These are phyloP conservation scores for Geosiphon pyriformis DNA, from an alignment of 192 early-diverging fungal species.

Conservation along the genomic window DNA sequence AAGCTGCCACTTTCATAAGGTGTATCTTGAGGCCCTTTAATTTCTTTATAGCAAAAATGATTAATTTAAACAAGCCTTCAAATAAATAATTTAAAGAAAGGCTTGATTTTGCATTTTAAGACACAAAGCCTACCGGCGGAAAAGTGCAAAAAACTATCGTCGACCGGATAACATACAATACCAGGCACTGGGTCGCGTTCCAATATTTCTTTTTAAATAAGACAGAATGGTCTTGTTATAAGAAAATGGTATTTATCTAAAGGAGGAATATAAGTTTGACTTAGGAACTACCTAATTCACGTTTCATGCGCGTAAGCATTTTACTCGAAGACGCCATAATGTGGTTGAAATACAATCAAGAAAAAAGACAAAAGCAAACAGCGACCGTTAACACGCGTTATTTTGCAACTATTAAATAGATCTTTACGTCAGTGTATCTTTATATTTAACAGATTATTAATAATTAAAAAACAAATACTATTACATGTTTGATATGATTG, in stretches of 20 bases:
- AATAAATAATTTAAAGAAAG: too few relatives aligned
- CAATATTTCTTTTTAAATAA: constrained; percentile 5
- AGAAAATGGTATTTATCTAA: not conserved
- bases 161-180: constrained; percentile 56
- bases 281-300: constrained; percentile 7
- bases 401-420: too few relatives aligned
- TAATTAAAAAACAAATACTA: too few relatives aligned
- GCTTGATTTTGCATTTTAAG: too few relatives aligned
- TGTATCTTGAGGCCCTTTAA: constrained; percentile 57
- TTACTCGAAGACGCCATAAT: constrained; percentile 5
- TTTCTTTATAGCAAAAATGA: constrained; percentile 29
- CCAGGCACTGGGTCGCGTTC: constrained; percentile 44
- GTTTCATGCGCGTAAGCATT: constrained; percentile 20
- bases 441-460: too few relatives aligned
- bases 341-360: not conserved
- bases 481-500: too few relatives aligned
- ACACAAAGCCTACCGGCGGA: constrained; percentile 56
- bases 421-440: too few relatives aligned
- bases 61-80: too few relatives aligned
- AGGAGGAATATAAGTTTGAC: not conserved
- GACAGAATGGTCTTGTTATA: not conserved
- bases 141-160: constrained; percentile 52
- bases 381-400: too few relatives aligned
- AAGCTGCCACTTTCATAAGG: constrained; percentile 64
- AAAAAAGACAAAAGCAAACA: too few relatives aligned